Evolutionary conservation across 345 rosid genomes (phyloP).

Genomic region (Noccaea bulbosa): DNA sequence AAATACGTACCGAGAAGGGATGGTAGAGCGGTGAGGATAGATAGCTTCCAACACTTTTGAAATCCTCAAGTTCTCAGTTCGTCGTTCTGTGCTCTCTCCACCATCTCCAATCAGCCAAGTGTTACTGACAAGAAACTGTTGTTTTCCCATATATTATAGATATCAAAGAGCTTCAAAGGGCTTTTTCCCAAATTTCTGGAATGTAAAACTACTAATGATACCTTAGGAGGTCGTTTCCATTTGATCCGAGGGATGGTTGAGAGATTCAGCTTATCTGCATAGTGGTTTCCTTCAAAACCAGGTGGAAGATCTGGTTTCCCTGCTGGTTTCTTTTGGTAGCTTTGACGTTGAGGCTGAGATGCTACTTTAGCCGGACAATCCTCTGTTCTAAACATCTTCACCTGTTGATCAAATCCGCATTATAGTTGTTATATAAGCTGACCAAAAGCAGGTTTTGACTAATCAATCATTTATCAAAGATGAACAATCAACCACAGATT

Average conservation of each 20-base stretch:
- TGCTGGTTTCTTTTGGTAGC: slow-evolving; percentile 32
- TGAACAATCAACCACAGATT: background rate
- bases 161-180: background rate
- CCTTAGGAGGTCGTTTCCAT: slow-evolving; percentile 62
- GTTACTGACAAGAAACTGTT: slow-evolving; percentile 49
- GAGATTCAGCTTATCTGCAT: slow-evolving; percentile 30
- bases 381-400: slow-evolving; percentile 51
- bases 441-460: background rate
- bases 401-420: slow-evolving; percentile 43
- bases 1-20: slow-evolving; percentile 54
- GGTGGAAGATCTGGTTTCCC: slow-evolving; percentile 48
- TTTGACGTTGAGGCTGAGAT: slow-evolving; percentile 36
- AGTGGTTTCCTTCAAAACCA: slow-evolving; percentile 48
- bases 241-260: slow-evolving; percentile 43
- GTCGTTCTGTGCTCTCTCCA: slow-evolving; percentile 59
- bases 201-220: slow-evolving; percentile 13
- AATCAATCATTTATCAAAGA: slow-evolving; percentile 6
- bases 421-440: slow-evolving; percentile 8
- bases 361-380: slow-evolving; percentile 61
- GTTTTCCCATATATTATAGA: background rate
- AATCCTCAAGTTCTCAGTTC: slow-evolving; percentile 52
- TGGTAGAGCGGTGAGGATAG: slow-evolving; percentile 52
- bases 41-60: slow-evolving; percentile 54
- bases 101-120: slow-evolving; percentile 56
- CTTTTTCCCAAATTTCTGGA: background rate